Conservation (phyloP, 2,329 filamentous ascomycete genomes). For the Epichloe glyceriae region DNA sequence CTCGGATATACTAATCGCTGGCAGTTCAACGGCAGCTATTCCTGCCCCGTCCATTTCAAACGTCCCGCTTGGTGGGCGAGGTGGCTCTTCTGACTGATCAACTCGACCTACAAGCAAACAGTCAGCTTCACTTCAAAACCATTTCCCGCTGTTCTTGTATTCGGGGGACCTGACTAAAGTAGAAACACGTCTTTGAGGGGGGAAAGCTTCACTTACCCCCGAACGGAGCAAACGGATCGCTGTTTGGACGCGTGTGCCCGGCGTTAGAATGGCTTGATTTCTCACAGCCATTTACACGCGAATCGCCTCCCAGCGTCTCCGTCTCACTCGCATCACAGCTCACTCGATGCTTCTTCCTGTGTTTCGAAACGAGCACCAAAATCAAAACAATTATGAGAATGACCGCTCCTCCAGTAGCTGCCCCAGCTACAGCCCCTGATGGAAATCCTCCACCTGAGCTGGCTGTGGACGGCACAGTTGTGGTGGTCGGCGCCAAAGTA, state of each 20-base stretch:
- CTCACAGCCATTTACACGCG: neutral
- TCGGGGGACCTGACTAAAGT: no score
- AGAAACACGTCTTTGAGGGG: no score
- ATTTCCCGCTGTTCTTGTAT: no score
- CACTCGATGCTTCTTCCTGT: slow-evolving; percentile 7
- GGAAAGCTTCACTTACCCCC: slow-evolving; percentile 23
- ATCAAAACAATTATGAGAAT: slow-evolving; percentile 15
- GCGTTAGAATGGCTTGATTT: slow-evolving; percentile 9
- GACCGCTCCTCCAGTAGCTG: slow-evolving; percentile 17
- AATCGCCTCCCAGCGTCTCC: slow-evolving; percentile 4
- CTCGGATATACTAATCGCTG: slow-evolving; percentile 12
- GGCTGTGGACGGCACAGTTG: neutral
- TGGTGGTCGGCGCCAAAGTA: neutral
- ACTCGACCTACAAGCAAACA: slow-evolving; percentile 16
- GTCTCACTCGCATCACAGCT: slow-evolving; percentile 3
- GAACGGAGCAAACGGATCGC: slow-evolving; percentile 30
- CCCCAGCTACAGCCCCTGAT: slow-evolving; percentile 21
- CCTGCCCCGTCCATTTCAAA: slow-evolving; percentile 26
- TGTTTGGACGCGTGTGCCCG: slow-evolving; percentile 7
- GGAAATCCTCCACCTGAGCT: slow-evolving; percentile 8
- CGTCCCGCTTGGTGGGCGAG: slow-evolving; percentile 15
- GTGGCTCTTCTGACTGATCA: slow-evolving; percentile 17
- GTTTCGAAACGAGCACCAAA: slow-evolving; percentile 10
- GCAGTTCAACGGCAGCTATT: slow-evolving; percentile 20
- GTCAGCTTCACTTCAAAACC: no score